Percentiles rank a stretch among this genome's conserved stretches.
Conservation (phyloP, 257 asterid species). For the Solanum microdontum region DNA sequence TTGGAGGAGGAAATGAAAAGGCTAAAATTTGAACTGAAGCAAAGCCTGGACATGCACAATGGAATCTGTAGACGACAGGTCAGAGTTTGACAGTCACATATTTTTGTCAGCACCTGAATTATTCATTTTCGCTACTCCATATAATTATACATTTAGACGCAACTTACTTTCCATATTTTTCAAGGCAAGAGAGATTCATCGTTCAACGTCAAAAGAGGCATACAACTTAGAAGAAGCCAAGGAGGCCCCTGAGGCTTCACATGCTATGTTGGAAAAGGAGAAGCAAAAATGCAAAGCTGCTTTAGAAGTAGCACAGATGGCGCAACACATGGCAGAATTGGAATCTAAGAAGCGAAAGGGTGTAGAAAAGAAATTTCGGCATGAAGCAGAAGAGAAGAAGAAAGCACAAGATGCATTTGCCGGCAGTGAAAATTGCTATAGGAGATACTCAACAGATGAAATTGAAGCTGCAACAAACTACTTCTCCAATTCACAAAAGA, state of each 20-base stretch:
- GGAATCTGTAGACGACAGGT: conserved; percentile 37
- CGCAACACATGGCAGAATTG: conserved; percentile 60
- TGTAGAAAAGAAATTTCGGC: conserved; percentile 45
- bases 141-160: not conserved
- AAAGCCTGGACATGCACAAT: conserved; percentile 43
- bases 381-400: conserved; percentile 51
- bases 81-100: not conserved
- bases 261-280: conserved; percentile 53
- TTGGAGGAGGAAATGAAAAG: conserved; percentile 59
- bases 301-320: conserved; percentile 64
- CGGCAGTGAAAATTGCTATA: conserved; percentile 25
- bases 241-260: conserved; percentile 34
- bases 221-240: conserved; percentile 29
- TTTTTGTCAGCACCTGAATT: not conserved
- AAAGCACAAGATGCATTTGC: conserved; percentile 49
- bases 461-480: conserved; percentile 60
- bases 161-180: not conserved
- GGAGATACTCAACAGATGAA: conserved; percentile 53
- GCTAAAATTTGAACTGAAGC: conserved; percentile 55
- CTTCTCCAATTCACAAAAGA: conserved; percentile 48
- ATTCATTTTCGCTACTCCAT: not conserved
- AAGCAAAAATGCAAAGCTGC: conserved; percentile 63
- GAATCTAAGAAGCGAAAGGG: conserved; percentile 48
- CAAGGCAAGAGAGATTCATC: conserved; percentile 35
- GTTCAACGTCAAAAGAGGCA: conserved; percentile 31